Base-by-base conservation (phyloP, 495 filamentous ascomycete species). In the Aspergillus biplanus region DNA sequence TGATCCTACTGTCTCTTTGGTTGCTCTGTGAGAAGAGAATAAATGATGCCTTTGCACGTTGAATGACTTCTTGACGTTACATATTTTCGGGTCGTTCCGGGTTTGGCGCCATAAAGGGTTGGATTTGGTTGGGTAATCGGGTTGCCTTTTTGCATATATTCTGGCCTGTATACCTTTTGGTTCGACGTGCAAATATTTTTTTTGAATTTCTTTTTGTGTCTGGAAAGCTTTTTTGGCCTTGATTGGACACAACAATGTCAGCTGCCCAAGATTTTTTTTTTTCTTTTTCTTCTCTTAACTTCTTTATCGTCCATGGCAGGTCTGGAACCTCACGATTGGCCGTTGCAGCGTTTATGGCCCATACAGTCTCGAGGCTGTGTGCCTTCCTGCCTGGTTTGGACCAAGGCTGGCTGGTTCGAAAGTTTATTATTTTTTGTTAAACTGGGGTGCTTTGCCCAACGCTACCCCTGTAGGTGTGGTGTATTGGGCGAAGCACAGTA, bases 81-180 rank as follows among this genome's bases (percentile, higher is more conserved):
- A 59, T 62, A 33, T 62, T 60, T 37, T 56, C 58, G 59, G 65
- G 65, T 53, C 49, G 48, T 54, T 58, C 61, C 62, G 60, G 68
- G 37, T 33, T 15, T 49, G 44, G 62, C 58, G 46, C 52, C 59
- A 66, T 52, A 56, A 59, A 64, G 60, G 62, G 50, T 54, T 31
- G 61, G 52, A 57, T 32, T 54, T 47, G 57, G n/a, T 57, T 49
- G 56, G 60, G n/a, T 42, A 18, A 27, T 64, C 66, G 53, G 62
- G 54, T 47, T 67, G 56, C 47, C 52, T 64, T 60, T 62, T 61
- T 34, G 59, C 31, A 61, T 62, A 59, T 11, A 12, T 44, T 44
- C n/a, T 44, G 39, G n/a, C n/a, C 11, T 44, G 47, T 18, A 50
- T 50, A 50, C 47, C 47, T 50, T 18, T 50, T 50, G 11, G 39